Percentiles rank a stretch among this genome's conserved stretches.
Conservation (phyloP, 768 basidiomycete species). For the Lentinula guzmanii region DNA sequence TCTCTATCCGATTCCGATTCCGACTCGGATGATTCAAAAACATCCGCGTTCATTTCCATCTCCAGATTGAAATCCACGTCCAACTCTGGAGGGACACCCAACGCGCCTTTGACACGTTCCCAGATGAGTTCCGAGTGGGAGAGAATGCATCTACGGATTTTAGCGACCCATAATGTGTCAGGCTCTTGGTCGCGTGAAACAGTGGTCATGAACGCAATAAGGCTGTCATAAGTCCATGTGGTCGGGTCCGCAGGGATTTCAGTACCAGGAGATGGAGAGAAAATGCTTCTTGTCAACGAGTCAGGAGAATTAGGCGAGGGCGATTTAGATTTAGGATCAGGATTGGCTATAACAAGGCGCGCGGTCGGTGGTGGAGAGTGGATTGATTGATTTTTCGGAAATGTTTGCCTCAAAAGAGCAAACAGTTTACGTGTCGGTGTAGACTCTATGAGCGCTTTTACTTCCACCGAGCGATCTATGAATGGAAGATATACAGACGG, state of each 20-base stretch:
- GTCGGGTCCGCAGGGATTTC: constrained; percentile 48
- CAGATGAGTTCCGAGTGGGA: constrained; percentile 81
- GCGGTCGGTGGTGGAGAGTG: constrained; percentile 5
- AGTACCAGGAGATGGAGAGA: constrained; percentile 14
- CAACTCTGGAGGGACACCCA: constrained; percentile 84
- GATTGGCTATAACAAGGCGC: constrained; percentile 11
- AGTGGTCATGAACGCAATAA: constrained; percentile 62
- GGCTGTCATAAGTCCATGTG: constrained; percentile 67
- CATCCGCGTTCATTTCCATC: constrained; percentile 24
- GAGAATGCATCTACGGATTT: constrained; percentile 70
- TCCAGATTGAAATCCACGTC: constrained; percentile 47
- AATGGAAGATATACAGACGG: constrained; percentile 81
- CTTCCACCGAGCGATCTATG: constrained; percentile 76
- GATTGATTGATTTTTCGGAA: constrained; percentile 29
- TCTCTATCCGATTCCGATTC: constrained; percentile 7
- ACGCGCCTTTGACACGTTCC: constrained; percentile 83
- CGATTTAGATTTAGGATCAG: constrained; percentile 13
- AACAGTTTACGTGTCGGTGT: constrained; percentile 69
- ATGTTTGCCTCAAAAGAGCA: constrained; percentile 67
- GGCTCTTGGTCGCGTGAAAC: constrained; percentile 56
- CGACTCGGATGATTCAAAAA: constrained; percentile 20
- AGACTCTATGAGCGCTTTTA: constrained; percentile 55
- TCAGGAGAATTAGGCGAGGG: constrained; percentile 21
- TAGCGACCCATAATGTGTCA: constrained; percentile 70
- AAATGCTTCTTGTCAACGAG: constrained; percentile 11